Base-by-base conservation (phyloP, 1,284 basidiomycete species). In the Trametes pubescens region DNA sequence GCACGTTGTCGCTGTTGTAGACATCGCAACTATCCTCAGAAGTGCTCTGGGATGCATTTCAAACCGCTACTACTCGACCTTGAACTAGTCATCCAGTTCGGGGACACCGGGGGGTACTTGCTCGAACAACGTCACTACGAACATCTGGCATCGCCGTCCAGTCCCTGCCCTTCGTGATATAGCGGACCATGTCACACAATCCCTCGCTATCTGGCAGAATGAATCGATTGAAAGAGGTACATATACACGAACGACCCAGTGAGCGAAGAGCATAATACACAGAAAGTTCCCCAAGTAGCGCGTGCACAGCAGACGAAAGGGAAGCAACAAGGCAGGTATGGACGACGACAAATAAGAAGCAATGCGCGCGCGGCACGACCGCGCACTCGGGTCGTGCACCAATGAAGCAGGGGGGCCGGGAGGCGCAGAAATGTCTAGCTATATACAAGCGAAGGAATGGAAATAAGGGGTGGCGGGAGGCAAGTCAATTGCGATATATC, bases 251-350 rank as follows among this genome's bases (percentile, higher is more conserved):
- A 59, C 34, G 49, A 47, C 51, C 40, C 51, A 43, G 21, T 34
- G 51, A 65, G 52, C 57, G 34, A 37, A 57, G 24, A 32, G 38
- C 47, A 55, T 62, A 32, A 16, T 49, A 57, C 53, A 62, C 54
- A 26, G 43, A 51, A 60, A 48, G 24, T 57, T 57, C 64, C 64
- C 67, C 62, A 66, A 61, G 46, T 43, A 57, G 37, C 62, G 62
- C 67, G 57, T 66, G 67, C 64, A 55, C 67, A 62, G 67, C 67
- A 66, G 34, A 64, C 62, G 67, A 68, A 64, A 47, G 38, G 57
- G 24, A 40, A n/a, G n/a, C n/a, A n/a, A 34, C n/a, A 40, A 38
- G 21, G 26, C 22, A 54, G 16, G 22, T 59, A 64, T 32, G 37
- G 44, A 61, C 51, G 51, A 47, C 53, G 62, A 53, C 26, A 63